phyloP scores from a whole-genome alignment of 2,329 filamentous ascomycete genomes.

The Drechslera avenae region DNA sequence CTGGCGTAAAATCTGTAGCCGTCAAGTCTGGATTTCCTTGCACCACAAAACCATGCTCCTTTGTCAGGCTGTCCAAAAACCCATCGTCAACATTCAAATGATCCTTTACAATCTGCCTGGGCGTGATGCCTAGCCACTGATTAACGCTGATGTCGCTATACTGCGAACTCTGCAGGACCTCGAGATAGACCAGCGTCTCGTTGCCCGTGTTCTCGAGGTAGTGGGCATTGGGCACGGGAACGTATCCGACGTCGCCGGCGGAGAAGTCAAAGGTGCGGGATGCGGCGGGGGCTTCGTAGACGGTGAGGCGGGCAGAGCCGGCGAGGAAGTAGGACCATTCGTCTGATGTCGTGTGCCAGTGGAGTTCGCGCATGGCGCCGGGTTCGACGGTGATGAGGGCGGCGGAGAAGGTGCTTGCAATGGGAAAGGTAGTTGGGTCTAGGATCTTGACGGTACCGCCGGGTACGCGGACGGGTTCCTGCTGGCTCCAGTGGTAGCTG shows the following conservation, averaged over 20 bases:
- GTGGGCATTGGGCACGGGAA: slow-evolving; percentile 61
- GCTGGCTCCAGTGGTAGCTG: slow-evolving; percentile 53
- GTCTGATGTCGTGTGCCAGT: slow-evolving; percentile 66
- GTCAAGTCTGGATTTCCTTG: slow-evolving; percentile 46
- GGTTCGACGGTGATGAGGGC: slow-evolving; percentile 64
- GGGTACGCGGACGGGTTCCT: slow-evolving; percentile 56
- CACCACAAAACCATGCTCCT: slow-evolving; percentile 49
- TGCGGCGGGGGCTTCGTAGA: slow-evolving; percentile 58
- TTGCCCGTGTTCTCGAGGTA: slow-evolving; percentile 67
- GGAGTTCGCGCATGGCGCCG: slow-evolving; percentile 68
- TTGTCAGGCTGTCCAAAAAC: slow-evolving; percentile 39
- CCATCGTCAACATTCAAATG: slow-evolving; percentile 34
- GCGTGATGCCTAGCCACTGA: slow-evolving; percentile 62
- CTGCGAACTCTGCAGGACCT: slow-evolving; percentile 60
- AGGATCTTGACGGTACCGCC: slow-evolving; percentile 66
- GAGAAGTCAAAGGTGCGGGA: slow-evolving; percentile 64
- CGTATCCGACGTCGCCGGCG: slow-evolving; percentile 65
- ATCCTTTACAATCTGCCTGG: slow-evolving; percentile 48
- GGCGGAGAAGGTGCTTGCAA: slow-evolving; percentile 60
- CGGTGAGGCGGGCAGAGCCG: slow-evolving; percentile 62
- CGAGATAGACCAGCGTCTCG: slow-evolving; percentile 64
- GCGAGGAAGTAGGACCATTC: slow-evolving; percentile 67
- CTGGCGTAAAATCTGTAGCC: slow-evolving; percentile 41
- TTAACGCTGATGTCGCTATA: slow-evolving; percentile 62
- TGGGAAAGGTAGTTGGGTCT: slow-evolving; percentile 62